Evolutionary conservation across 2,329 filamentous ascomycete species (phyloP).

Genomic region (Ascochyta lentis): DNA sequence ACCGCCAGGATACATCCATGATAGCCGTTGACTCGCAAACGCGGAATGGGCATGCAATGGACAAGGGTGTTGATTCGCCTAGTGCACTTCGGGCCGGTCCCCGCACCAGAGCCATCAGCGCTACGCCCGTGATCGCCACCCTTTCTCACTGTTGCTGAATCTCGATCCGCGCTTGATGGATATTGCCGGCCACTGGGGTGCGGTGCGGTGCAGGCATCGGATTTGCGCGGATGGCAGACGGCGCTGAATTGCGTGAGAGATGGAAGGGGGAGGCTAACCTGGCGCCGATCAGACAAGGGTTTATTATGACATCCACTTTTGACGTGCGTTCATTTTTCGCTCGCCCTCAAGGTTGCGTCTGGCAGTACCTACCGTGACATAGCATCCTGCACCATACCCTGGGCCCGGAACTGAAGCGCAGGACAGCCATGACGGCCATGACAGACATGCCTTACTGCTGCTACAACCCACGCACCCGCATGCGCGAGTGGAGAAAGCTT

Average conservation of each 20-base stretch:
- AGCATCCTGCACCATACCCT: too few species aligned
- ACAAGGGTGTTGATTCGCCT: slow-evolving; percentile 2
- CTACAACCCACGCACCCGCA: too few species aligned
- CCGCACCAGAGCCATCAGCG: slow-evolving; percentile 4
- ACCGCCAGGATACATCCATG: neutral
- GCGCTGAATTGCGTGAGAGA: neutral
- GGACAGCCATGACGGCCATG: slow-evolving; percentile 9
- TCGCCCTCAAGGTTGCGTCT: too few species aligned
- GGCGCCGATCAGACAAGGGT: slow-evolving; percentile 18
- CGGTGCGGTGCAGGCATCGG: neutral
- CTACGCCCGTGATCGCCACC: neutral
- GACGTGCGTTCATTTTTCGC: neutral
- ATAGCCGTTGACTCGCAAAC: slow-evolving; percentile 7
- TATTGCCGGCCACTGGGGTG: neutral
- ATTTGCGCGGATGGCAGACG: neutral
- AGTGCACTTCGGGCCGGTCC: slow-evolving; percentile 14
- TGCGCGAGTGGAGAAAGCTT: neutral
- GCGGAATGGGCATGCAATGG: slow-evolving; percentile 1
- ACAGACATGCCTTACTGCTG: neutral
- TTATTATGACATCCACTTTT: slow-evolving; percentile 13
- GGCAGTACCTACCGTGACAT: too few species aligned
- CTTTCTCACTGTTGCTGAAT: neutral
- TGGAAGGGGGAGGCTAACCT: slow-evolving; percentile 9
- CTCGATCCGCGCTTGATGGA: neutral
- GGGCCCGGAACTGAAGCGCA: neutral